Base-by-base conservation (phyloP, 2,329 filamentous ascomycete genomes). In the Xylogone sp. region DNA sequence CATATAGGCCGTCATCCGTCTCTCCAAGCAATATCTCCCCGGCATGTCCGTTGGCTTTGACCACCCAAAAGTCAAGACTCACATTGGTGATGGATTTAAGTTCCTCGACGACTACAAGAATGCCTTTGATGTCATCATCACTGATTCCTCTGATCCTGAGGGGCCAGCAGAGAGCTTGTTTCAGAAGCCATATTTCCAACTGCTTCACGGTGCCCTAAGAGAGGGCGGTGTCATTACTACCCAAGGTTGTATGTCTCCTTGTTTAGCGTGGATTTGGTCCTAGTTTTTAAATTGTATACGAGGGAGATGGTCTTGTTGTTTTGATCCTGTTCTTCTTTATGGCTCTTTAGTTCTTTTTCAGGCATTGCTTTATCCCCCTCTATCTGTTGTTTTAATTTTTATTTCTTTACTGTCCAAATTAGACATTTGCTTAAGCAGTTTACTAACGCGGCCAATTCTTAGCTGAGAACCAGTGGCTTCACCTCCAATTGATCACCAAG, bases 381-480 rank as follows among this genome's bases (percentile, higher is more conserved):
- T 45, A 22, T 19, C 39, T 52, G 18, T 27, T 10, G 5, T 27
- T 5, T 6, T 27, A 42, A 19, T 16, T 48, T 12, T 22, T 48
- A 21, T 27, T 24, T 18, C 46, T 34, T 21, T n/a, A 27, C 18
- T 29, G 50, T 53, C 22, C 43, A 20, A 42, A 44, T 42, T 50
- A n/a, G n/a, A n/a, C 34, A 39, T 49, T 20, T 46, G 24, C 12
- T 39, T 39, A 39, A 18, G 4, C 13, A 39, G 12, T 18, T 43
- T 19, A 22, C 34, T 21, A 42, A 43, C 16, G 43, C 53, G 42
- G 18, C 44, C 6, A 10, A 31, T 31, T 34, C 24, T 6, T 64
- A 97, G 94, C 92, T 65, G 94, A 99, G 82, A 99, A 96, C 85
- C 92, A 96, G 78, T 99, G 94, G 94, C 88, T 99, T 55, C 94